Evolutionary conservation across 2,329 filamentous ascomycete species (phyloP).

Genomic region (Aureobasidium sp.): DNA sequence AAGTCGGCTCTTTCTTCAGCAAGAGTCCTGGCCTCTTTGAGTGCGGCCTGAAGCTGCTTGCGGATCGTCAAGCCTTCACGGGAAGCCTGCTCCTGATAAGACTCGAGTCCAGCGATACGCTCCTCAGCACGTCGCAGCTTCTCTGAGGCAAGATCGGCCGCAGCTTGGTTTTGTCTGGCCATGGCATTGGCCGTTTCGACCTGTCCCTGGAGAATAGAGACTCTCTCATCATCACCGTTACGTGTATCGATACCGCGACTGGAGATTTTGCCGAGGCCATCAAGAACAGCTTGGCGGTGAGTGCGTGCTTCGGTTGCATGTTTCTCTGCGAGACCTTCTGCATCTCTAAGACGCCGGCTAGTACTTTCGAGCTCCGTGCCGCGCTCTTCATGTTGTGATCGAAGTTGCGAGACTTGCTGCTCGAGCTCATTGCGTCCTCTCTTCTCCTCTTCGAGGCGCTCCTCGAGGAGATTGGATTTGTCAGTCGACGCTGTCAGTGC

Average conservation of each 20-base stretch:
- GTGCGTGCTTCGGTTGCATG: constrained; percentile 80
- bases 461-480: constrained; percentile 67
- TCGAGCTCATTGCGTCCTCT: constrained; percentile 66
- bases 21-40: constrained; percentile 75
- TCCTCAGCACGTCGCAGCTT: constrained; percentile 90
- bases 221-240: constrained; percentile 53
- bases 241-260: constrained; percentile 43
- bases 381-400: constrained; percentile 72
- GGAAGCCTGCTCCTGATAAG: constrained; percentile 95
- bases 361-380: constrained; percentile 68
- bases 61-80: constrained; percentile 84
- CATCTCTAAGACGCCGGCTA: constrained; percentile 67
- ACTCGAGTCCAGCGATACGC: constrained; percentile 89
- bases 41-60: constrained; percentile 75
- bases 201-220: constrained; percentile 69
- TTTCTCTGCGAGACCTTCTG: constrained; percentile 79
- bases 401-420: constrained; percentile 64
- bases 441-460: constrained; percentile 76
- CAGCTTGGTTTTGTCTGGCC: constrained; percentile 80
- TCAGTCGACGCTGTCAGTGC: constrained; percentile 73
- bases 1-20: constrained; percentile 74
- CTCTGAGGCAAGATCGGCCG: constrained; percentile 78
- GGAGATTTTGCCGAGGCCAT: constrained; percentile 68
- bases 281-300: constrained; percentile 73
- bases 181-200: constrained; percentile 67